Percentiles rank a stretch among this genome's conserved stretches.
Conservation (phyloP, 2,329 filamentous ascomycete genomes). For the Aspergillus brunneoviolaceus region DNA sequence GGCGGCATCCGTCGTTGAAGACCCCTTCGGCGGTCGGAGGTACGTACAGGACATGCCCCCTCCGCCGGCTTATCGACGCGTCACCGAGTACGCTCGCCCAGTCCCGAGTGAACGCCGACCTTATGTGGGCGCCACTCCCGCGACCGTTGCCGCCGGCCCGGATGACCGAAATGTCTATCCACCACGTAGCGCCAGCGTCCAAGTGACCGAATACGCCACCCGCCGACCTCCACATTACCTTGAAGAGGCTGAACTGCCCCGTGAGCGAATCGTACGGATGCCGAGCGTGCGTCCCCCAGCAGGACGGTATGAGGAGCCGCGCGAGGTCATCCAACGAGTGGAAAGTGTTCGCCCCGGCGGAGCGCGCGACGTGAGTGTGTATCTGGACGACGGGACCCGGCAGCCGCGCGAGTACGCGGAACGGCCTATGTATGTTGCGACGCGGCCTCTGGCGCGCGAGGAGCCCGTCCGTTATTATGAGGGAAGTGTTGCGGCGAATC, state of each 20-base stretch:
- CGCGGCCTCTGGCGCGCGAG: slow-evolving; percentile 35
- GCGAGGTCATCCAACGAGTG: slow-evolving; percentile 41
- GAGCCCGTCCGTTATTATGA: slow-evolving; percentile 37
- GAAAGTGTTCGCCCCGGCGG: slow-evolving; percentile 46
- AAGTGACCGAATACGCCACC: slow-evolving; percentile 42
- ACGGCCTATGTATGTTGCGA: slow-evolving; percentile 41
- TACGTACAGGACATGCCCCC: slow-evolving; percentile 49
- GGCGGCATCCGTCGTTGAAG: slow-evolving; percentile 44
- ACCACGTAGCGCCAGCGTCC: slow-evolving; percentile 40
- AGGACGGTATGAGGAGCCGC: slow-evolving; percentile 45
- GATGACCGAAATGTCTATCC: slow-evolving; percentile 37
- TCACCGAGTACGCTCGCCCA: slow-evolving; percentile 38
- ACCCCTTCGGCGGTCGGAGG: slow-evolving; percentile 40
- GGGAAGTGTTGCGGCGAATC: slow-evolving; percentile 25
- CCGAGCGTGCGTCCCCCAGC: slow-evolving; percentile 59
- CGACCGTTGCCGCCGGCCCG: slow-evolving; percentile 21
- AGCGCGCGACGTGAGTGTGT: slow-evolving; percentile 42
- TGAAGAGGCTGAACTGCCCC: slow-evolving; percentile 65
- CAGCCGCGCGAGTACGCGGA: slow-evolving; percentile 52
- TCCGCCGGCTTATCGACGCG: slow-evolving; percentile 43
- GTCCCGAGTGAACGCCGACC: slow-evolving; percentile 30
- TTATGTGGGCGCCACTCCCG: slow-evolving; percentile 20
- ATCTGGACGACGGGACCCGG: slow-evolving; percentile 38
- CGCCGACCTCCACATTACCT: slow-evolving; percentile 31
- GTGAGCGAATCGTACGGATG: slow-evolving; percentile 57